Evolutionary conservation across 2,329 filamentous ascomycete species (phyloP).

Genomic region (Lecanicillium sp.): DNA sequence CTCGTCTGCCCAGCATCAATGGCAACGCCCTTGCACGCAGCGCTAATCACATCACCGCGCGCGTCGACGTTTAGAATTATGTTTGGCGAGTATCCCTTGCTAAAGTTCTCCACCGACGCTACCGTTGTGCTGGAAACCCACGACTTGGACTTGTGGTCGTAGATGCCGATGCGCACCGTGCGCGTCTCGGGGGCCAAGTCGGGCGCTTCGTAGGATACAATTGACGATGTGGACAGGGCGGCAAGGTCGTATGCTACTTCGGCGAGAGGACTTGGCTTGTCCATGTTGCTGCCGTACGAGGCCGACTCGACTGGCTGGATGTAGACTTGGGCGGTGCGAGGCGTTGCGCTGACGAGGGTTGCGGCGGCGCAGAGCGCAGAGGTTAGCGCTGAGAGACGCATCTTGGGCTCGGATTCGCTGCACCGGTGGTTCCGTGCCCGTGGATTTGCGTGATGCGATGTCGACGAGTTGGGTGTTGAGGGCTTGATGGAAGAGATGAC

Average conservation of each 20-base stretch:
- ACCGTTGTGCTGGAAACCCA: slow-evolving; percentile 51
- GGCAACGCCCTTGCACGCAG: slow-evolving; percentile 43
- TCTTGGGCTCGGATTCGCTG: slow-evolving; percentile 16
- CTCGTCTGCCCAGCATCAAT: slow-evolving; percentile 58
- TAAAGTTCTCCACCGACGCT: slow-evolving; percentile 47
- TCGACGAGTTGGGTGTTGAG: too few relatives aligned
- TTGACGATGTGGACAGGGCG: slow-evolving; percentile 32
- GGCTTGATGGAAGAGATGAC: too few relatives aligned
- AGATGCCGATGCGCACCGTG: slow-evolving; percentile 52
- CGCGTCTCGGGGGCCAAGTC: slow-evolving; percentile 35
- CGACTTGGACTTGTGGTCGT: slow-evolving; percentile 33
- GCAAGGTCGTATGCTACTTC: slow-evolving; percentile 46
- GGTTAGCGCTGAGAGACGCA: slow-evolving; percentile 33
- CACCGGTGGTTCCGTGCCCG: background rate
- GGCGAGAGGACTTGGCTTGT: slow-evolving; percentile 38
- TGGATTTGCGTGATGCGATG: too few relatives aligned
- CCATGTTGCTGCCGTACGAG: slow-evolving; percentile 13
- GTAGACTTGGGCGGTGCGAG: slow-evolving; percentile 42
- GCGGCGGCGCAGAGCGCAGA: slow-evolving; percentile 32
- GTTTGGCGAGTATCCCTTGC: slow-evolving; percentile 51
- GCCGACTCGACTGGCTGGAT: slow-evolving; percentile 38
- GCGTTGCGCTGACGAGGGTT: slow-evolving; percentile 28
- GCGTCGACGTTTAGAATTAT: slow-evolving; percentile 44
- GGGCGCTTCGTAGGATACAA: slow-evolving; percentile 49
- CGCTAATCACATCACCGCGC: slow-evolving; percentile 38